Base-by-base conservation (phyloP, 192 early-diverging fungal genomes). In the Coemansia sp. region DNA sequence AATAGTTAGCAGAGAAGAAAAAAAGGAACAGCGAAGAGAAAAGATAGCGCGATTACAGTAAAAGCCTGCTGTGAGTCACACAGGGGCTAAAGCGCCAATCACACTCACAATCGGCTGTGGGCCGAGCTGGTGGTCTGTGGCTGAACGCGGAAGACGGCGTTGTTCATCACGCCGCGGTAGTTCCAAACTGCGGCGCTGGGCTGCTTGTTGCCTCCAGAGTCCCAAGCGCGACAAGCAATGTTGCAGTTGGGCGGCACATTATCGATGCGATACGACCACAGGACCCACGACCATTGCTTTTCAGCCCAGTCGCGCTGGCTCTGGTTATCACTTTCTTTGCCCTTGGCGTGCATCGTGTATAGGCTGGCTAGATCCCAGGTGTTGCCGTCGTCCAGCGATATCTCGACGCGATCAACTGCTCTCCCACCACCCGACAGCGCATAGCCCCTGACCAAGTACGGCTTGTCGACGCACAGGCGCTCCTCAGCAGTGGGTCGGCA, bases 131-230 rank as follows among this genome's bases (percentile, higher is more conserved):
- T 46, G 14, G 62, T 62, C 39, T 69, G 72, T 27, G 77, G 74
- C 1, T 41, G 27, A 25, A 84, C 72, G 4, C 62, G 66, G 55
- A 76, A 86, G 51, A 89, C 90, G 5, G 88, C 77, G 63, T 92
- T 92, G 77, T 90, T 92, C 89, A 92, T 90, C 9, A 92, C 91
- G 7, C 91, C 91, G 37, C 91, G 82, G 72, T 89, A 92, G 76
- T 92, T 92, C 91, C 91, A 92, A 8, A 89, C 82, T 0, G 91
- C 88, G 3, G 82, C 70, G 68, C 90, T 88, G 14, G 93, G 95
- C 78, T 97, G 95, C 62, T 90, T 90, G 71, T 97, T 97, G 68
- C 94, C 94, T 27, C 86, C 78, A 10, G 87, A 85, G 72, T 97
- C 95, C 67, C 94, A 91, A 10, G 95, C 95, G 36, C 94, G 88